Conservation (phyloP, 305 asterid genomes). For the Solanum aculeatissimum region DNA sequence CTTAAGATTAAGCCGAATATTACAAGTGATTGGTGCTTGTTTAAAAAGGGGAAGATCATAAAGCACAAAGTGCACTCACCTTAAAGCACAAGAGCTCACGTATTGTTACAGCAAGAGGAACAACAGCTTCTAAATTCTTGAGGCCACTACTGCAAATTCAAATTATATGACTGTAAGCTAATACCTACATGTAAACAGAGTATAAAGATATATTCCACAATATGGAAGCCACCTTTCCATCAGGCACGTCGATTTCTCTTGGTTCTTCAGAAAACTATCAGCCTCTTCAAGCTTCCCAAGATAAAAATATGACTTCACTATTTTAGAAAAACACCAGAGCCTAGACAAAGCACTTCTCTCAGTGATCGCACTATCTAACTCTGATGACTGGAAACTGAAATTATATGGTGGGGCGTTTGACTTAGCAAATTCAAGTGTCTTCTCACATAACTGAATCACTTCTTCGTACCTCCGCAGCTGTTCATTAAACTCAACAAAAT, state of each 20-base stretch:
- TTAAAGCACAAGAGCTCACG: constrained; percentile 63
- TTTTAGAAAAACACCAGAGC: constrained; percentile 56
- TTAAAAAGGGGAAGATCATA: not conserved
- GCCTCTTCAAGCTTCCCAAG: constrained; percentile 90
- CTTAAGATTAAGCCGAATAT: not conserved
- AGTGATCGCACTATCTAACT: constrained; percentile 28
- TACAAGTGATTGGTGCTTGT: not conserved
- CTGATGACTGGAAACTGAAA: constrained; percentile 19
- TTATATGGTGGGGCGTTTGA: constrained; percentile 25
- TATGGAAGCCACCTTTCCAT: constrained; percentile 33
- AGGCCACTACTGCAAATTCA: constrained; percentile 35
- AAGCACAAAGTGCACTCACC: constrained; percentile 42
- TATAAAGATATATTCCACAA: not conserved
- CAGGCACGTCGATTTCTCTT: constrained; percentile 42
- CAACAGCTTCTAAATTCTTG: constrained; percentile 43
- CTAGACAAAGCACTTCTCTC: constrained; percentile 43
- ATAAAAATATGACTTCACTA: constrained; percentile 62
- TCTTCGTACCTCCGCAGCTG: constrained; percentile 88
- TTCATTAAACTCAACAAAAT: constrained; percentile 8
- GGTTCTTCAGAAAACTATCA: constrained; percentile 57
- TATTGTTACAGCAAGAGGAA: constrained; percentile 63
- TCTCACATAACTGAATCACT: constrained; percentile 62
- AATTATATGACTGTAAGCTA: constrained; percentile 3
- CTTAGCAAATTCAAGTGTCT: constrained; percentile 43
- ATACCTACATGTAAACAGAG: not conserved